Base-by-base conservation (phyloP, 202 grass and related monocot genomes). In the Zoysia matrella region DNA sequence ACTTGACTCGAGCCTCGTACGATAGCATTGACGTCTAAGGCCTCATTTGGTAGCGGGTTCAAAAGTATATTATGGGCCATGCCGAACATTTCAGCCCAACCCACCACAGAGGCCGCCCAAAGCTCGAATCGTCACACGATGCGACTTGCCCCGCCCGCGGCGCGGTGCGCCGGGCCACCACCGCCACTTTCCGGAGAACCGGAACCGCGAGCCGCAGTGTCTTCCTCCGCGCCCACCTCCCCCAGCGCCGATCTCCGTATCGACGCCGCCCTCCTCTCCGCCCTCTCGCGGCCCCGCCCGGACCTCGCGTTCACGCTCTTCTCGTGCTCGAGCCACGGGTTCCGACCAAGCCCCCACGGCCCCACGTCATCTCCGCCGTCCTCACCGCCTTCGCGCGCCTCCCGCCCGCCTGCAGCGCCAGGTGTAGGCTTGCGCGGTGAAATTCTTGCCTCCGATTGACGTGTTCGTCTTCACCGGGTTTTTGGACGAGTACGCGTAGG, bases 301-400 rank as follows among this genome's bases (percentile, higher is more conserved):
- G 13, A 6, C 68, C 66, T 84, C 60, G 80, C 90, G 12, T 80
- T 92, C 83, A 64, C 83, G 67, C 76, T 89, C 80, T 92, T 92
- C 83, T 63, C 66, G 45, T 48, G 1, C 60, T 36, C 75, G 5
- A 44, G 43, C 36, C 66, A 13, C 4, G 57, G 62, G 9, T 30
- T 68, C 79, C 4, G 57, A 52, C 83, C 83, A 65, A 84, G 72
- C 47, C 80, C 80, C 8, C 22, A 22, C 22, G 22, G 22, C 22
- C 22, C 22, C 86, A 86, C 67, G 74, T 74, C 67, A 55, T 87
- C 77, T 85, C 87, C 73, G 84, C 84, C 51, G 84, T 64, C 36
- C 83, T 92, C 76, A 49, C 76, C n/a, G 90, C 90, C 61, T 92
- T 84, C 63, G 81, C 87, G 5, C 40, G 65, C 47, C 85, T 87